Conservation (phyloP, 345 rosid genomes). For the Nephelium lappaceum region DNA sequence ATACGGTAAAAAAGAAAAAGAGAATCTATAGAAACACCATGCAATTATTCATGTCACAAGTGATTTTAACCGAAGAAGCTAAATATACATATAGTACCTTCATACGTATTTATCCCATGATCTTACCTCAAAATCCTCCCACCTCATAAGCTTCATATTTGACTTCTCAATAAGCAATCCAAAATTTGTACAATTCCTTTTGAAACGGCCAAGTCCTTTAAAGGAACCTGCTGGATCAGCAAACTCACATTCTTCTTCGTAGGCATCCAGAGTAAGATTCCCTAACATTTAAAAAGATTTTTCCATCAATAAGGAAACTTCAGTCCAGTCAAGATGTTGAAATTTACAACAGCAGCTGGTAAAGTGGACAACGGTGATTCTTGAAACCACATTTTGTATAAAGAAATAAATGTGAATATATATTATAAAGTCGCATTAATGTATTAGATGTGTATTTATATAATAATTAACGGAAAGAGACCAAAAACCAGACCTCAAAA, state of each 20-base stretch:
- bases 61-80: background rate
- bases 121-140: slow-evolving; percentile 85
- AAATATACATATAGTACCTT: background rate
- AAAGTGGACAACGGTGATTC: no score
- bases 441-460: no score
- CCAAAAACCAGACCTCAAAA: background rate
- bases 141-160: slow-evolving; percentile 82
- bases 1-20: slow-evolving; percentile 4
- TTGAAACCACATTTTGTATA: no score
- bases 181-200: slow-evolving; percentile 87
- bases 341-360: no score
- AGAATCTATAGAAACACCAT: background rate
- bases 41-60: background rate
- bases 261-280: slow-evolving; percentile 65
- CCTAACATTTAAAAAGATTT: slow-evolving; percentile 42
- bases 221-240: slow-evolving; percentile 99
- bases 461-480: no score
- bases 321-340: background rate
- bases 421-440: no score
- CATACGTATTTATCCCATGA: background rate
- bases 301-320: background rate
- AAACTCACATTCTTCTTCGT: slow-evolving; percentile 90
- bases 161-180: slow-evolving; percentile 80
- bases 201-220: slow-evolving; percentile 82
- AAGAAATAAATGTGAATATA: no score